Evolutionary conservation across 768 basidiomycete species (phyloP), one percentile per base, ranked within the genome.

Genomic region (Panaeolus cyanescens): DNA sequence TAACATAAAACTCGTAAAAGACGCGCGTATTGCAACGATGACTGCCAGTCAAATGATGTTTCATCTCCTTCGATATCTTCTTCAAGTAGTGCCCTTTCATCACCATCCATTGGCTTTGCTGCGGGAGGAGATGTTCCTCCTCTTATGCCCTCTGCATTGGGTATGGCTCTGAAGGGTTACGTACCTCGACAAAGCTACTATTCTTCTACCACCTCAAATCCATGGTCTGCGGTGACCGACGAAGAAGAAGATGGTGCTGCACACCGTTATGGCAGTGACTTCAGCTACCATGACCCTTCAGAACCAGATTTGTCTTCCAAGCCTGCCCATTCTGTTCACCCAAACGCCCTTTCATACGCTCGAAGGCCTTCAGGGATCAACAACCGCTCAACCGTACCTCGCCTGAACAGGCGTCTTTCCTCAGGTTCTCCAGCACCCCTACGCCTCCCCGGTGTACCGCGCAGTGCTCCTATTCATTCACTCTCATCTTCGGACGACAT

Each of bases 331-430:
- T 61, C 75, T 37, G 70, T 78, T 39, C 70, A 70, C 62, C 70
- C 78, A 15, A 80, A 84, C 12, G 82, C 79, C 50, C 76, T 91
- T 3, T 84, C 83, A 5, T 91, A 90, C 67, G 80, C 89, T 58
- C 86, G 90, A 59, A 81, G 86, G 13, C 89, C 90, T 0, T 90
- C 90, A 32, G 79, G 86, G 8, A 91, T 86, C 54, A 91, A 92
- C 76, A 85, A 85, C 66, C 82, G 79, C 36, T 85, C 86, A 4
- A 85, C 82, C 53, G 81, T 87, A 22, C 84, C 87, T 58, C 77
- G 79, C 58, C 76, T 85, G 50, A 84, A 86, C 68, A 75, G 79
- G 59, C 85, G 83, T 70, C 78, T 79, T 33, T 81, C 80, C n/a
- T 85, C 84, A 28, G 65, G 66, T 20, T 80, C 83, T 7, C 70